Evolutionary conservation across 108 stramenopile species (phyloP).

Genomic region (Fistulifera pelliculosa): DNA sequence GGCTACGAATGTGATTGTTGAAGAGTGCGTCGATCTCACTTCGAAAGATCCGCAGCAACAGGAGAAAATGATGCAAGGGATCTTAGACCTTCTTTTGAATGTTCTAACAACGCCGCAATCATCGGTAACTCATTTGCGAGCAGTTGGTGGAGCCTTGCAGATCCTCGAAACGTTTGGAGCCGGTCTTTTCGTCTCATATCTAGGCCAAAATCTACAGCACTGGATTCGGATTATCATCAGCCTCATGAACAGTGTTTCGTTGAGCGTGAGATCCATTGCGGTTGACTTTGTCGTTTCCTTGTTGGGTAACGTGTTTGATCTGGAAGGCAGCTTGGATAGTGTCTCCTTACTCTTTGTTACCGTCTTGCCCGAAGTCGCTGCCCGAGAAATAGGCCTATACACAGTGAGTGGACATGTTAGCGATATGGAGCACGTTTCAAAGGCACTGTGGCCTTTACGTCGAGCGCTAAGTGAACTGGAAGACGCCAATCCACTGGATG

Average conservation of each 20-base stretch:
- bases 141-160: constrained; percentile 71
- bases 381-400: constrained; percentile 72
- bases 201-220: constrained; percentile 59
- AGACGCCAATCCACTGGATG: constrained; percentile 76
- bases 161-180: constrained; percentile 76
- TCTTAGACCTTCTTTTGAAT: constrained; percentile 71
- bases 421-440: constrained; percentile 46
- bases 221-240: constrained; percentile 66
- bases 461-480: constrained; percentile 76
- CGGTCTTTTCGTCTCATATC: constrained; percentile 43
- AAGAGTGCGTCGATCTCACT: constrained; percentile 49
- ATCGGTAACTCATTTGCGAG: constrained; percentile 68
- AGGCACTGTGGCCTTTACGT: constrained; percentile 72
- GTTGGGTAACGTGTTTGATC: constrained; percentile 51
- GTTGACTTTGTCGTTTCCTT: constrained; percentile 78
- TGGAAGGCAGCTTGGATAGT: constrained; percentile 56
- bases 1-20: constrained; percentile 58
- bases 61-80: constrained; percentile 40
- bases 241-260: constrained; percentile 72
- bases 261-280: constrained; percentile 82
- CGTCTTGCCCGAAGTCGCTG: constrained; percentile 72
- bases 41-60: constrained; percentile 33
- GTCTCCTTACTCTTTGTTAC: constrained; percentile 45
- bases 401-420: constrained; percentile 48
- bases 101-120: constrained; percentile 76